Percentiles rank a stretch among this genome's conserved stretches.
Evolutionary conservation across 140 eudicot genomes (phyloP).

Genomic region (Senecio squalidus): DNA sequence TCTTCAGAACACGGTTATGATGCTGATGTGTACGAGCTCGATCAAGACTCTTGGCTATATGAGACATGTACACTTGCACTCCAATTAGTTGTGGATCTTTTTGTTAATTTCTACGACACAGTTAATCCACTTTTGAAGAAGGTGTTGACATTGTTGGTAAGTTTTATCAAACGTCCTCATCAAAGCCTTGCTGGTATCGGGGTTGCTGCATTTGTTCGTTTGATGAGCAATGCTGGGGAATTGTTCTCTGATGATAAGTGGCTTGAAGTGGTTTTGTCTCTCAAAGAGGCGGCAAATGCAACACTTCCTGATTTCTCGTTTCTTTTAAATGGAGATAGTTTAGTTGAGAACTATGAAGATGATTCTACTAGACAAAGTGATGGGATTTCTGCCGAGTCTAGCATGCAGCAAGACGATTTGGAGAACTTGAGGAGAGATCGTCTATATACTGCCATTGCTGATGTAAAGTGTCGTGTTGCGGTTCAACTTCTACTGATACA

Average conservation of each 20-base stretch:
- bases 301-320: conserved; percentile 83
- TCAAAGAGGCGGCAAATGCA: conserved; percentile 70
- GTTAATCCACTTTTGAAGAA: conserved; percentile 83
- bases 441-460: conserved; percentile 58
- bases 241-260: conserved; percentile 79
- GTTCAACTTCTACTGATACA: conserved; percentile 82
- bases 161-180: conserved; percentile 92
- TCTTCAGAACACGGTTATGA: conserved; percentile 39
- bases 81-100: conserved; percentile 91
- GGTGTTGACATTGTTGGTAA: conserved; percentile 64
- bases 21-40: conserved; percentile 51
- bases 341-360: conserved; percentile 41
- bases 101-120: conserved; percentile 72
- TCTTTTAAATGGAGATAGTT: conserved; percentile 37
- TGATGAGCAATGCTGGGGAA: conserved; percentile 85
- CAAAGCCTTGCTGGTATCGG: conserved; percentile 98
- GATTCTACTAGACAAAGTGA: conserved; percentile 27
- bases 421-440: conserved; percentile 55
- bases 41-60: conserved; percentile 93
- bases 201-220: conserved; percentile 91
- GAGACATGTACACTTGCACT: conserved; percentile 97
- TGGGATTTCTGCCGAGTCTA: conserved; percentile 43
- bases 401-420: conserved; percentile 43
- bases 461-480: conserved; percentile 79
- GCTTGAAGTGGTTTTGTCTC: conserved; percentile 71